Evolutionary conservation across 345 rosid genomes (phyloP), one percentile per base, ranked within the genome.

Genomic region (Lepidium didymum): DNA sequence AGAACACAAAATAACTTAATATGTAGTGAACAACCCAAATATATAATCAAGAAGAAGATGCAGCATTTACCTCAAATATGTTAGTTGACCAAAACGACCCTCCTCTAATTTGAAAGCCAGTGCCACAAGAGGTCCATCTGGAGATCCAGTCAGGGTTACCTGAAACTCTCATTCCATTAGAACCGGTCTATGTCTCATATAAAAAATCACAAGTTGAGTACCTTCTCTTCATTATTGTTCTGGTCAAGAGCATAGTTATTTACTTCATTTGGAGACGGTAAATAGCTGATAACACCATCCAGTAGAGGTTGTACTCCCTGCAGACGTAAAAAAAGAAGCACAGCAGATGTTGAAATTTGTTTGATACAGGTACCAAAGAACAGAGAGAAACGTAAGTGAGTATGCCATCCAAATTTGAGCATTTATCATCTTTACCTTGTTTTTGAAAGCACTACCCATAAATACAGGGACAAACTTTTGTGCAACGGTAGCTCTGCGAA

Each of bases 361-460:
- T 8, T 16, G 25, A 70, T 52, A 43, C 8, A 62, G 38, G 34
- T 12, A 37, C 16, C 37, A 56, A 25, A 46, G 35, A 1, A 40
- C 4, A 19, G 7, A 16, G 11, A 37, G 5, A 10, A 38, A 40
- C 1, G 3, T 1, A 72, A 45, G 11, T 55, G 44, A 11, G 14
- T 54, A 61, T 10, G 8, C 29, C 6, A 34, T 53, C 64, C 25
- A 31, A 38, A 44, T 19, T 35, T 57, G 16, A 6, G 31, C 38
- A 51, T 0, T 23, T 53, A 58, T 53, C 58, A 70, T 66, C n/a
- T 57, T 34, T 79, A 91, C 99, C 99, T 91, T 95, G 79, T 95
- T 95, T 78, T 91, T 95, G 81, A 95, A 91, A 35, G 97, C 99
- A 78, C 97, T 91, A 3, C 99, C 99, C 97, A 95, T 95, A 77